phyloP scores from a whole-genome alignment of 495 filamentous ascomycete genomes.

The Penicillium lagena region DNA sequence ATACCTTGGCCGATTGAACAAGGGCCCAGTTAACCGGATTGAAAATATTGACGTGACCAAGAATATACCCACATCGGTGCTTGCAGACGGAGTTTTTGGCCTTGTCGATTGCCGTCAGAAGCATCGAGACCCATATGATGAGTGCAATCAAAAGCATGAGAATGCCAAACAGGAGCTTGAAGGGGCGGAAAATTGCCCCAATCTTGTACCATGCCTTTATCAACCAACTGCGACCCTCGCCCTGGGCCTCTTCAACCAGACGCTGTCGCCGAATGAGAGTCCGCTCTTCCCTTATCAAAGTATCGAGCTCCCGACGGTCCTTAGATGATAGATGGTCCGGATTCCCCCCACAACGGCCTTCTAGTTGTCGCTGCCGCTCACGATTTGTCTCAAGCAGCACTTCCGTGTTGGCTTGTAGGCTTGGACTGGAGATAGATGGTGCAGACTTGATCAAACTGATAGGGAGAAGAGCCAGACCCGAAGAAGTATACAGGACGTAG shows the following conservation, averaged over 20 bases:
- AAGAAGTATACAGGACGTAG: slow-evolving; percentile 82
- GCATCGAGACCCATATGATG: slow-evolving; percentile 82
- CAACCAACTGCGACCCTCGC: slow-evolving; percentile 63
- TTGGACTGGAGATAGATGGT: slow-evolving; percentile 71
- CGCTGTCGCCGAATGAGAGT: slow-evolving; percentile 87
- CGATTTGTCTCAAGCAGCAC: slow-evolving; percentile 77
- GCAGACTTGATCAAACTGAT: slow-evolving; percentile 86
- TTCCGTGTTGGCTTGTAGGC: slow-evolving; percentile 65
- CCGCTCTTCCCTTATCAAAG: slow-evolving; percentile 79
- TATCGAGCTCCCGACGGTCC: slow-evolving; percentile 82
- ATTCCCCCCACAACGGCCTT: slow-evolving; percentile 75
- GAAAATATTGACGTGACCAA: slow-evolving; percentile 87
- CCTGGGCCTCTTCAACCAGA: slow-evolving; percentile 71
- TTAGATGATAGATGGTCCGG: slow-evolving; percentile 69
- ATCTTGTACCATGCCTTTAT: slow-evolving; percentile 69
- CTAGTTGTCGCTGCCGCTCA: slow-evolving; percentile 85
- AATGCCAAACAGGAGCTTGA: slow-evolving; percentile 82
- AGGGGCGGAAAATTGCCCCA: slow-evolving; percentile 69
- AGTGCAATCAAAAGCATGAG: slow-evolving; percentile 65
- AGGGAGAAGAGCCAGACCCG: slow-evolving; percentile 83
- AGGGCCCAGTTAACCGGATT: slow-evolving; percentile 93
- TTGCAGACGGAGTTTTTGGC: slow-evolving; percentile 92
- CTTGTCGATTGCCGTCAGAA: slow-evolving; percentile 94
- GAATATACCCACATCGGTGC: slow-evolving; percentile 82
- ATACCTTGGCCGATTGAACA: slow-evolving; percentile 71